These are phyloP conservation scores for Scheffersomyces amazonensis DNA, from an alignment of 805 yeast genomes.

Conservation along the genomic window DNA sequence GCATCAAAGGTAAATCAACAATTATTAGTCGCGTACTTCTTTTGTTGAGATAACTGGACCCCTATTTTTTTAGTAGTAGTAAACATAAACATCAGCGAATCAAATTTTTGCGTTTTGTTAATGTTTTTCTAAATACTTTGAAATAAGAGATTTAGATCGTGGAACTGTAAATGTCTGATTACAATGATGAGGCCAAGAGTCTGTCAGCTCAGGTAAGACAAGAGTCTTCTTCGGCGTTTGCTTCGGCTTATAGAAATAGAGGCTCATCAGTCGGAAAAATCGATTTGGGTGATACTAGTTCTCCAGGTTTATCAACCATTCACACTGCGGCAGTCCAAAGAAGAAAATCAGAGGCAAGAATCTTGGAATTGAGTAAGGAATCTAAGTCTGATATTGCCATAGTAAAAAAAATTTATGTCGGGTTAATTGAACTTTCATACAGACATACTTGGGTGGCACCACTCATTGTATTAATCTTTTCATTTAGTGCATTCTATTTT, in stretches of 20 bases:
- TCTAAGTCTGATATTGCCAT: constrained; percentile 48
- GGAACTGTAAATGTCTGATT: no score
- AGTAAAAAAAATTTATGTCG: constrained; percentile 51
- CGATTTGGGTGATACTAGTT: constrained; percentile 65
- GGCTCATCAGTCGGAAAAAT: constrained; percentile 75
- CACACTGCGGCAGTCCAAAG: constrained; percentile 42
- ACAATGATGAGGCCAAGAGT: no score
- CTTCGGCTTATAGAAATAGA: constrained; percentile 33
- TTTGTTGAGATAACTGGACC: no score
- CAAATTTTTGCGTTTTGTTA: no score
- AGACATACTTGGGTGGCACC: constrained; percentile 76
- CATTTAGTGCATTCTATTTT: constrained; percentile 45
- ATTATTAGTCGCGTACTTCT: no score
- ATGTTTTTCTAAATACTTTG: no score
- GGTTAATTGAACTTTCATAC: constrained; percentile 55
- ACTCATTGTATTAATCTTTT: constrained; percentile 41
- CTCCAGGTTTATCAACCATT: constrained; percentile 68
- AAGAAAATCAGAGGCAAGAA: constrained; percentile 28
- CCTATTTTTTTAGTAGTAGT: no score
- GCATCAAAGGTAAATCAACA: no score
- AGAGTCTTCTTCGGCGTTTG: no score
- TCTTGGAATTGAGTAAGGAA: constrained; percentile 24
- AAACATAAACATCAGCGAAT: no score
- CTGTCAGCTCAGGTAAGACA: no score
- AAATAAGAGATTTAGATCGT: no score